phyloP scores from a whole-genome alignment of 768 basidiomycete genomes.

The Rhizopogon sp. region DNA sequence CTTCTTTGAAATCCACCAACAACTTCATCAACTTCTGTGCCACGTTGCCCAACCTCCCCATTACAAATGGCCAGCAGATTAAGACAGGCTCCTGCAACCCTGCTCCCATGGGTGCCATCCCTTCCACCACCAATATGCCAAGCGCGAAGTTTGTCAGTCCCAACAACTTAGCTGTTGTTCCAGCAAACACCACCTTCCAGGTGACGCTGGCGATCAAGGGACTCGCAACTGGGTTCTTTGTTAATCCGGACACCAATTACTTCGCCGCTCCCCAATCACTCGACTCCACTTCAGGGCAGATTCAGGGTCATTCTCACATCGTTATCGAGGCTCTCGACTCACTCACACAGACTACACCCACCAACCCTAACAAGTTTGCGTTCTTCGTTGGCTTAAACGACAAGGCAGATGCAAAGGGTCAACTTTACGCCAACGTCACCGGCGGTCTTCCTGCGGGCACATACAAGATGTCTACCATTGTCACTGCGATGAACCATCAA shows the following conservation, averaged over 20 bases:
- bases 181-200: constrained; percentile 46
- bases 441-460: constrained; percentile 50
- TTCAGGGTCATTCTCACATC: constrained; percentile 61
- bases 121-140: constrained; percentile 45
- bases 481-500: constrained; percentile 45
- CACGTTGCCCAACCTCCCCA: constrained; percentile 39
- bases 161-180: constrained; percentile 35
- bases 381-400: constrained; percentile 56
- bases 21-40: constrained; percentile 73
- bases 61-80: constrained; percentile 60
- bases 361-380: constrained; percentile 46
- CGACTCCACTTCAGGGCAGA: constrained; percentile 36
- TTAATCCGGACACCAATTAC: constrained; percentile 49
- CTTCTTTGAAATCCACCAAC: constrained; percentile 59
- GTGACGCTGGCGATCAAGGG: constrained; percentile 43
- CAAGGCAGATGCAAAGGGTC: constrained; percentile 36
- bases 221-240: constrained; percentile 52
- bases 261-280: constrained; percentile 52
- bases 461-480: constrained; percentile 42
- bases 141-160: constrained; percentile 49
- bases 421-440: constrained; percentile 41
- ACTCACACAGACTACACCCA: constrained; percentile 43
- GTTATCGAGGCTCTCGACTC: constrained; percentile 49
- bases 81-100: constrained; percentile 53
- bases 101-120: constrained; percentile 56